phyloP scores from a whole-genome alignment of 1,284 basidiomycete genomes.

The Ceratobasidium sp. region DNA sequence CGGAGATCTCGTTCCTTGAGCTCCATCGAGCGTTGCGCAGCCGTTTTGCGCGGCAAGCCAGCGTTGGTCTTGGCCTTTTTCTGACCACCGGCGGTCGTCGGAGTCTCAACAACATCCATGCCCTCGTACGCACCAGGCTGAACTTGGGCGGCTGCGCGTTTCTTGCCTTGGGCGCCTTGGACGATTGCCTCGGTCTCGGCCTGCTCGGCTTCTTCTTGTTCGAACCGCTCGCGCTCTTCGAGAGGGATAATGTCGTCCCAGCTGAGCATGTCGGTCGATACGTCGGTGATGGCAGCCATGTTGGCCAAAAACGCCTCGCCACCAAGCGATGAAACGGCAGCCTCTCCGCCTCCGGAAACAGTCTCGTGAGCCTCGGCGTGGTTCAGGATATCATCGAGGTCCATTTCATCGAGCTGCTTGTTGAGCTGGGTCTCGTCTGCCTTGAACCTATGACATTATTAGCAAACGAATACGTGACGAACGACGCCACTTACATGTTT shows the following conservation, averaged over 20 bases:
- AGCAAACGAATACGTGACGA: background rate
- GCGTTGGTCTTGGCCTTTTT: conserved; percentile 75
- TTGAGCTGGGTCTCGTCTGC: conserved; percentile 91
- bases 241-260: conserved; percentile 99
- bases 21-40: conserved; percentile 91
- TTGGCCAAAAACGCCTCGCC: conserved; percentile 95
- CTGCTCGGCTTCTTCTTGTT: conserved; percentile 78
- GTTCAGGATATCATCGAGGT: conserved; percentile 96
- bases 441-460: conserved; percentile 73
- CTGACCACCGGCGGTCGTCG: conserved; percentile 59
- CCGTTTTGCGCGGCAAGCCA: conserved; percentile 74
- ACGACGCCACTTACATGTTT: conserved; percentile 74
- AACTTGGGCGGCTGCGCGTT: conserved; percentile 82
- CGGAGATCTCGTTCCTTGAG: conserved; percentile 97
- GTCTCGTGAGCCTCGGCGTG: conserved; percentile 98
- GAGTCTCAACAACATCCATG: conserved; percentile 81
- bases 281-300: conserved; percentile 95
- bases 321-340: conserved; percentile 80
- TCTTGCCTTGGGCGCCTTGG: conserved; percentile 72
- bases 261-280: conserved; percentile 90
- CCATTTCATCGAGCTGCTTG: conserved; percentile 98
- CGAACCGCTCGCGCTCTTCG: conserved; percentile 85
- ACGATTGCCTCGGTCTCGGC: conserved; percentile 69
- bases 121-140: conserved; percentile 77
- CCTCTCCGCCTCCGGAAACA: conserved; percentile 75